Evolutionary conservation across 352 stramenopile genomes (phyloP), one percentile per base, ranked within the genome.

Genomic region (Globisporangium sylvaticum): DNA sequence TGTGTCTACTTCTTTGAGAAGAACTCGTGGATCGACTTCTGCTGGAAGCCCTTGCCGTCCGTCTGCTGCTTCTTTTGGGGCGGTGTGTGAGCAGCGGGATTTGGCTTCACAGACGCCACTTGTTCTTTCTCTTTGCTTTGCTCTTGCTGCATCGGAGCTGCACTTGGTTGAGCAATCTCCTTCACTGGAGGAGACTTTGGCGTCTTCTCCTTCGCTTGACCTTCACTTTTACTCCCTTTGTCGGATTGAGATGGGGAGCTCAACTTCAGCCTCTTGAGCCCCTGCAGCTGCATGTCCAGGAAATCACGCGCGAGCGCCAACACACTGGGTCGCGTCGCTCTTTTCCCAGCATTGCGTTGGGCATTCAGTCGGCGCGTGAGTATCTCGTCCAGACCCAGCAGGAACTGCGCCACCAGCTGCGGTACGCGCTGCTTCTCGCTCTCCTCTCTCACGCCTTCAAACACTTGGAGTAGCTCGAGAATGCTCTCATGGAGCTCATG

Each of bases 401-500:
- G 46, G n/a, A 68, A 68, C 56, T 68, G 55, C 7, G 55, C 64
- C 31, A 68, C 18, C 22, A 68, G 8, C 3, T 53, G 55, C 29
- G 56, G 42, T 31, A 64, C 29, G 9, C 42, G 42, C n/a, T 57
- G 55, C 29, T 22, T 52, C 39, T 68, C 63, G 27, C 39, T 50
- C n/a, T 58, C 44, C 4, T 64, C 64, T 18, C 7, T n/a, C 10
- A 58, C 46, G 4, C 18, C 27, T 25, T 64, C 42, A 3, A 68
- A 31, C 31, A 70, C 32, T 20, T 44, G 32, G n/a, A 76, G 48
- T 22, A 79, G 24, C 1, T 32, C 31, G 18, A 20, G n/a, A 48
- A 90, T 78, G 46, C 80, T 86, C 22, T 58, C 64, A 52, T 85
- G 68, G 1, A 91, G 68, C 44, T 80, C 69, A 44, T 73, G 44